Evolutionary conservation across 371 early-diverging fungal genomes (phyloP).

Genomic region (Chytridium lagenaria): DNA sequence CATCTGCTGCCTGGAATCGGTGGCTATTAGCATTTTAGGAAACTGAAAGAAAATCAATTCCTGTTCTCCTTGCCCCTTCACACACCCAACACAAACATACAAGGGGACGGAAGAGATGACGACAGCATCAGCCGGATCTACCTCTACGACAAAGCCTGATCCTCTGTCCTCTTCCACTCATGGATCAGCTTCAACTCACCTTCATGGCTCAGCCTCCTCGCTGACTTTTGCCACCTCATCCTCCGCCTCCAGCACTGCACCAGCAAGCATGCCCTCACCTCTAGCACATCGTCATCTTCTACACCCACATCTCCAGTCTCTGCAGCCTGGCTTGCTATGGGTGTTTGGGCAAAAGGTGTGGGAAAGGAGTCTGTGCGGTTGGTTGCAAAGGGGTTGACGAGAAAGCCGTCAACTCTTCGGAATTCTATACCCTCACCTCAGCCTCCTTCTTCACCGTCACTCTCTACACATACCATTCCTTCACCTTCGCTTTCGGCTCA

Average conservation of each 20-base stretch:
- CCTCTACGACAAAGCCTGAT: neutral
- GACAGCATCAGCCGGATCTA: too few relatives aligned
- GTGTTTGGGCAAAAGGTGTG: slow-evolving; percentile 31
- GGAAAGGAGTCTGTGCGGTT: slow-evolving; percentile 10
- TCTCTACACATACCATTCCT: neutral
- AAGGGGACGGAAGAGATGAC: too few relatives aligned
- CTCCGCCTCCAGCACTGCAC: too few relatives aligned
- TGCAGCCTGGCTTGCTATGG: slow-evolving; percentile 31
- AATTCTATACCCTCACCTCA: neutral
- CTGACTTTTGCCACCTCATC: neutral
- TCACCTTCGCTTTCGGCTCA: too few relatives aligned
- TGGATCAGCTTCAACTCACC: neutral
- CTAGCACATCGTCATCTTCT: neutral
- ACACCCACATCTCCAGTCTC: slow-evolving; percentile 21
- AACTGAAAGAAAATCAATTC: too few relatives aligned
- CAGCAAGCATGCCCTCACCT: too few relatives aligned
- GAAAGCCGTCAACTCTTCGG: neutral
- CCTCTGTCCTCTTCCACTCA: neutral
- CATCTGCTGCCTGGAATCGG: too few relatives aligned
- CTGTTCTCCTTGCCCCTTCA: too few relatives aligned
- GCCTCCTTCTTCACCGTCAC: neutral
- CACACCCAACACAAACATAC: too few relatives aligned
- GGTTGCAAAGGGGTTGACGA: slow-evolving; percentile 1
- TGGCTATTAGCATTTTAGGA: too few relatives aligned
- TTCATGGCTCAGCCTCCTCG: neutral